Evolutionary conservation across 768 basidiomycete species (phyloP).

Genomic region (Podaxis sp.): DNA sequence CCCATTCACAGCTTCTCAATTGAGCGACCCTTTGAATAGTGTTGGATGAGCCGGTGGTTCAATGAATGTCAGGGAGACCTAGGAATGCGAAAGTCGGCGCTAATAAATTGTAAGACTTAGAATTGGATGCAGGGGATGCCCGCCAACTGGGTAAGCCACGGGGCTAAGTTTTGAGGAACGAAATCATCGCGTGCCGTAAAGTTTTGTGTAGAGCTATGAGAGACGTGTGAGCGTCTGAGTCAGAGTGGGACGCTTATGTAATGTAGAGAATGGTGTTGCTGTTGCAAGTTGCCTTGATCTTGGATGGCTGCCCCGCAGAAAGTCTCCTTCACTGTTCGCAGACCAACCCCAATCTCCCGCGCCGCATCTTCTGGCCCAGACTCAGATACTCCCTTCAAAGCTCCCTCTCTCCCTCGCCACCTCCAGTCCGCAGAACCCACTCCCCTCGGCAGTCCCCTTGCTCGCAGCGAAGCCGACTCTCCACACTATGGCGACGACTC

Average conservation of each 20-base stretch:
- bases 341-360: constrained; percentile 69
- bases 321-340: constrained; percentile 82
- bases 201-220: too few relatives aligned
- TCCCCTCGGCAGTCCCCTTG: constrained; percentile 50
- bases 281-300: not conserved
- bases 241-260: not conserved
- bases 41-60: not conserved
- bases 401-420: constrained; percentile 59
- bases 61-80: not conserved
- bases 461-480: constrained; percentile 31
- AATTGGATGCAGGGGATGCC: too few relatives aligned
- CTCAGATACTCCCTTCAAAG: constrained; percentile 53
- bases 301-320: constrained; percentile 24
- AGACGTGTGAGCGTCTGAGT: not conserved
- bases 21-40: too few relatives aligned
- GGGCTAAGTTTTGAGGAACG: not conserved
- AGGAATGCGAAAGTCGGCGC: not conserved
- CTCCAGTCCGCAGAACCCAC: constrained; percentile 36
- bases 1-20: too few relatives aligned
- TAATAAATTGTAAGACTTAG: too few relatives aligned
- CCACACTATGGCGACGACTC: constrained; percentile 32
- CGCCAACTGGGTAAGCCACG: too few relatives aligned
- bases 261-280: not conserved
- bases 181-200: not conserved
- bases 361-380: constrained; percentile 60